A percentile compares a stretch with the other conserved stretches of the same genome.
These are phyloP conservation scores for Amanita phalloides DNA, from an alignment of 768 basidiomycete genomes.

Conservation along the genomic window DNA sequence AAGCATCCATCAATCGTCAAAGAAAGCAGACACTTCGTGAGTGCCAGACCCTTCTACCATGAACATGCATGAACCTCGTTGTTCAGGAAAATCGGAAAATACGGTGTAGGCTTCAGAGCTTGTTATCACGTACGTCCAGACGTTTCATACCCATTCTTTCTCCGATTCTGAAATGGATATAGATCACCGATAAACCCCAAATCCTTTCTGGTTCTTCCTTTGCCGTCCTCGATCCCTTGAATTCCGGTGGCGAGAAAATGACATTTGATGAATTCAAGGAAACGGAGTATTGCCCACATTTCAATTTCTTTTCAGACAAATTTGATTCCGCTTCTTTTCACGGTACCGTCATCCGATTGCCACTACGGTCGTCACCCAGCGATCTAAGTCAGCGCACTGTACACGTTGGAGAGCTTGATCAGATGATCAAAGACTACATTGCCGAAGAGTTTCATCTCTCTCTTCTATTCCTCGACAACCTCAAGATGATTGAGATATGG, in stretches of 20 bases:
- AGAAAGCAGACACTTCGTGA: constrained; percentile 32
- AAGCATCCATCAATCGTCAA: constrained; percentile 33
- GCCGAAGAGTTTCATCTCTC: constrained; percentile 26
- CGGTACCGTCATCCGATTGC: constrained; percentile 37
- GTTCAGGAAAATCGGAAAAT: constrained; percentile 40
- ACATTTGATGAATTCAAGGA: constrained; percentile 16
- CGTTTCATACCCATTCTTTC: background rate
- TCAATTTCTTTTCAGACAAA: constrained; percentile 15
- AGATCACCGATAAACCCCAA: constrained; percentile 42
- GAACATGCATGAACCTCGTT: background rate
- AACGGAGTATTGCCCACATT: constrained; percentile 22
- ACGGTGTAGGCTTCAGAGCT: constrained; percentile 39
- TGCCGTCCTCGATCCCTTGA: constrained; percentile 33
- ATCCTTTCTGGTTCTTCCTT: constrained; percentile 30
- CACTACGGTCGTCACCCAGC: constrained; percentile 25
- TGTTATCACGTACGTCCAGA: constrained; percentile 34
- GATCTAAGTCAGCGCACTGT: constrained; percentile 24
- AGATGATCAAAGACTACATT: constrained; percentile 31
- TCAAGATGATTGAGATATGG: constrained; percentile 28
- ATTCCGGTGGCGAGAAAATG: constrained; percentile 20
- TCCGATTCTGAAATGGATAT: background rate
- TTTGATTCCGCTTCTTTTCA: constrained; percentile 14
- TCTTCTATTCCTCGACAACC: constrained; percentile 30
- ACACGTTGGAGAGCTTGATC: constrained; percentile 18
- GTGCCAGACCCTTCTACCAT: constrained; percentile 2